These are phyloP conservation scores for Macrolepiota dolichaula DNA, from an alignment of 768 basidiomycete genomes.

Conservation along the genomic window DNA sequence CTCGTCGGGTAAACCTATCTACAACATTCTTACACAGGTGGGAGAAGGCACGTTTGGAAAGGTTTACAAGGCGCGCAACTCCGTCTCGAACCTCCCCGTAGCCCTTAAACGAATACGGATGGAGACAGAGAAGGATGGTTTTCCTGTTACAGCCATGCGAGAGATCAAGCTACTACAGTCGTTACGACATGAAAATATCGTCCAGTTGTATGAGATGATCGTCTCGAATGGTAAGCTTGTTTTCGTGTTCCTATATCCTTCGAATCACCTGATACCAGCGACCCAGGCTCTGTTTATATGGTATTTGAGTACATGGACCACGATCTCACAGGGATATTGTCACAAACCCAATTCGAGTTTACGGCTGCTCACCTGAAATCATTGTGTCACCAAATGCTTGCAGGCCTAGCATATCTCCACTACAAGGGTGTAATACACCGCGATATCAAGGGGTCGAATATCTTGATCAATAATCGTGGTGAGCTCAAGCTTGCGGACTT, in stretches of 20 bases:
- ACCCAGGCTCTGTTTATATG: constrained; percentile 91
- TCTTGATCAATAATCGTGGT: constrained; percentile 85
- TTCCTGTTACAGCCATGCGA: constrained; percentile 98
- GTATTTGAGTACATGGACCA: constrained; percentile 99
- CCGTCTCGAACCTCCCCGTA: constrained; percentile 69
- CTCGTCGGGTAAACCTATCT: constrained; percentile 50
- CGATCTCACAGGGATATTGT: constrained; percentile 91
- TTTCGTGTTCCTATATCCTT: not conserved
- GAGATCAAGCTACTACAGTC: constrained; percentile 98
- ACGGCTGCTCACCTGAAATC: constrained; percentile 90
- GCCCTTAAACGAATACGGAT: constrained; percentile 96
- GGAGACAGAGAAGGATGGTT: constrained; percentile 97
- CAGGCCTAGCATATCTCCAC: constrained; percentile 92
- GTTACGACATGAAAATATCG: constrained; percentile 84
- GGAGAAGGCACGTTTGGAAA: constrained; percentile 99
- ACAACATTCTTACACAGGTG: constrained; percentile 87
- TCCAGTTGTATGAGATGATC: constrained; percentile 96
- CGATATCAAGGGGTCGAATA: constrained; percentile 99
- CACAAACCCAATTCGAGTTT: constrained; percentile 86
- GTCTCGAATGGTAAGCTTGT: constrained; percentile 79
- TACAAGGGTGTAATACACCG: constrained; percentile 95
- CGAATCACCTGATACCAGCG: constrained; percentile 8
- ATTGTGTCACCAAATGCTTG: constrained; percentile 92
- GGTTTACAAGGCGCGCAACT: constrained; percentile 92
- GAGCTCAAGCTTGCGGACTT: constrained; percentile 97